phyloP scores from a whole-genome alignment of 1,139 yeast species.

The Pichia sp. region DNA sequence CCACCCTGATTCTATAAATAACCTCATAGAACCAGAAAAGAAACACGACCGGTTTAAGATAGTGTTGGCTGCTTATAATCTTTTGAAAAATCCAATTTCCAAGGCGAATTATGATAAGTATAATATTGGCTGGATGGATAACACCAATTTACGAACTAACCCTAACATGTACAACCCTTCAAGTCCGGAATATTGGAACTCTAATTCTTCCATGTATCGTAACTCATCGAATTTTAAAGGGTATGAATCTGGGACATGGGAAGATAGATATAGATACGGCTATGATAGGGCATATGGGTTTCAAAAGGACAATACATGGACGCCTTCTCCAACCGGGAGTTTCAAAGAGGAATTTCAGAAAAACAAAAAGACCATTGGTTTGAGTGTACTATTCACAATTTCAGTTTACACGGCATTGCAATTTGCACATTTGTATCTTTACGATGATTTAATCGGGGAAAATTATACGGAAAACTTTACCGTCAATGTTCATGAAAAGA shows the following conservation, averaged over 20 bases:
- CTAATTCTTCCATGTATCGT: background rate
- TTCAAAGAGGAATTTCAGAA: slow-evolving; percentile 30
- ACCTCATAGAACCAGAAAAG: slow-evolving; percentile 23
- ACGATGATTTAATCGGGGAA: slow-evolving; percentile 24
- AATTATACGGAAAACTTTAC: slow-evolving; percentile 15
- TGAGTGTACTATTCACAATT: slow-evolving; percentile 35
- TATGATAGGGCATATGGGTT: slow-evolving; percentile 19
- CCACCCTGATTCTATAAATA: slow-evolving; percentile 64
- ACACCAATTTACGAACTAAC: slow-evolving; percentile 14
- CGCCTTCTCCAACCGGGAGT: slow-evolving; percentile 29
- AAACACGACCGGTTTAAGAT: slow-evolving; percentile 59
- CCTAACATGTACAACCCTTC: slow-evolving; percentile 15
- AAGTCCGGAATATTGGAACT: slow-evolving; percentile 9
- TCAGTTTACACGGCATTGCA: slow-evolving; percentile 37
- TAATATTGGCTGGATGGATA: slow-evolving; percentile 33
- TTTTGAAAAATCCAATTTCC: slow-evolving; percentile 50
- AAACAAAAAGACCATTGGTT: slow-evolving; percentile 39
- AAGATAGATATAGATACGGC: slow-evolving; percentile 31
- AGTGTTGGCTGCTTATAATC: slow-evolving; percentile 65
- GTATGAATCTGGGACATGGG: slow-evolving; percentile 54
- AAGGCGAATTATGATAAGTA: slow-evolving; percentile 36
- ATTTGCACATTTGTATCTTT: slow-evolving; percentile 26
- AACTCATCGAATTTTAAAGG: slow-evolving; percentile 8
- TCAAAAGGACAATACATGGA: slow-evolving; percentile 19
- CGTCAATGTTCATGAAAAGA: slow-evolving; percentile 32